Percentiles rank a stretch among this genome's conserved stretches.
Conservation (phyloP, 1,284 basidiomycete species). For the Mycena sp. region DNA sequence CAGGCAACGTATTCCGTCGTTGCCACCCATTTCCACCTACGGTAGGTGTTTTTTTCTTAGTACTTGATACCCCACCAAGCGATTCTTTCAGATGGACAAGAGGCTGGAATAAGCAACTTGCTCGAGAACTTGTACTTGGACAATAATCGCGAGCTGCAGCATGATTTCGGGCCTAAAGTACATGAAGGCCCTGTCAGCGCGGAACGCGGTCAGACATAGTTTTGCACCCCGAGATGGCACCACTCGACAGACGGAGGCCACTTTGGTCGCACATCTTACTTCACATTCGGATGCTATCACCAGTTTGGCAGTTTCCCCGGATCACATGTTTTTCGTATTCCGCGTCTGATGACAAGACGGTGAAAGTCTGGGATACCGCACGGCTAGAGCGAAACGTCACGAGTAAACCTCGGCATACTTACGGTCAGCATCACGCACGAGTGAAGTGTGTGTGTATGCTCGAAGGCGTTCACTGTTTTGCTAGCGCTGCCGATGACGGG, state of each 20-base stretch:
- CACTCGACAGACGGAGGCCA: slow-evolving; percentile 72
- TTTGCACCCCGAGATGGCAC: slow-evolving; percentile 67
- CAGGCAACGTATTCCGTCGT: slow-evolving; percentile 56
- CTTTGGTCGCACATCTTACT: slow-evolving; percentile 85
- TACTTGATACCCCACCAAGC: too few species aligned
- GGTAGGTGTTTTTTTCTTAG: too few species aligned
- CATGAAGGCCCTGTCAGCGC: slow-evolving; percentile 80
- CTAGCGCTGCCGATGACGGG: slow-evolving; percentile 88
- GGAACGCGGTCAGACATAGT: slow-evolving; percentile 70
- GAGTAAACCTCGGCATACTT: slow-evolving; percentile 80
- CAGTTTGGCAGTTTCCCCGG: slow-evolving; percentile 88
- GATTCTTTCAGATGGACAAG: slow-evolving; percentile 80
- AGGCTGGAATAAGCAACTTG: slow-evolving; percentile 85
- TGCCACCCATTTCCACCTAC: slow-evolving; percentile 73
- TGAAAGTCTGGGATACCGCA: slow-evolving; percentile 73
- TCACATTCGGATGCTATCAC: slow-evolving; percentile 87
- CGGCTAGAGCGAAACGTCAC: slow-evolving; percentile 67
- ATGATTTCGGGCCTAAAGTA: slow-evolving; percentile 90
- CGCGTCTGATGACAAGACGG: slow-evolving; percentile 84
- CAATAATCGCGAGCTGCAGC: slow-evolving; percentile 82
- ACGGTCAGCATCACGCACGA: slow-evolving; percentile 80
- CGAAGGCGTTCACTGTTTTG: slow-evolving; percentile 88
- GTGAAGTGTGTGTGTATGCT: slow-evolving; percentile 86
- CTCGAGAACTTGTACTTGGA: slow-evolving; percentile 92
- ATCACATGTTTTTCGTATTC: slow-evolving; percentile 96